A percentile compares a stretch with the other conserved stretches of the same genome.
Evolutionary conservation across 2,329 filamentous ascomycete species (phyloP).

Genomic region (Cladobotryum mycophilum): DNA sequence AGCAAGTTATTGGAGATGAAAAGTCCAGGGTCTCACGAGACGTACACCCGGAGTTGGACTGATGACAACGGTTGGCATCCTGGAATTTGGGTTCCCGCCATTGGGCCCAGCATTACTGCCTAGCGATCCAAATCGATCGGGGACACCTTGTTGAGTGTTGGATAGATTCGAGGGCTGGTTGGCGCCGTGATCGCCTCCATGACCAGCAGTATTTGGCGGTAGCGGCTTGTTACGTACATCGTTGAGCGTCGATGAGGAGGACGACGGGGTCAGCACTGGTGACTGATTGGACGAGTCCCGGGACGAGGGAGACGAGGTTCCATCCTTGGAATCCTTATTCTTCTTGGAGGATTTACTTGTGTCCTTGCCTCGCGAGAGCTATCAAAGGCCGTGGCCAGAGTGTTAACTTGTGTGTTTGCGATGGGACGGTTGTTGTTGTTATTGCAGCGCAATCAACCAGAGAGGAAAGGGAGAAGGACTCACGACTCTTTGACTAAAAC

Average conservation of each 20-base stretch:
- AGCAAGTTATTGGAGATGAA: neutral
- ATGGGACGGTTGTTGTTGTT: slow-evolving; percentile 20
- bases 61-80: slow-evolving; percentile 79
- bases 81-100: slow-evolving; percentile 26
- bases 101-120: slow-evolving; percentile 31
- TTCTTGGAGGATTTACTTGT: slow-evolving; percentile 77
- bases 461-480: slow-evolving; percentile 9
- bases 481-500: slow-evolving; percentile 85
- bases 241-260: slow-evolving; percentile 80
- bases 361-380: slow-evolving; percentile 90
- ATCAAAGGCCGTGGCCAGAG: slow-evolving; percentile 20
- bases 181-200: slow-evolving; percentile 37
- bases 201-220: slow-evolving; percentile 47
- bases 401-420: slow-evolving; percentile 13
- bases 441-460: neutral
- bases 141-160: slow-evolving; percentile 29
- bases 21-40: neutral
- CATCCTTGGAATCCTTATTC: slow-evolving; percentile 66
- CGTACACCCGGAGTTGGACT: slow-evolving; percentile 89
- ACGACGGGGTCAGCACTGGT: slow-evolving; percentile 70
- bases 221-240: slow-evolving; percentile 79
- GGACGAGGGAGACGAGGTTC: slow-evolving; percentile 71
- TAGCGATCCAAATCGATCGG: slow-evolving; percentile 37
- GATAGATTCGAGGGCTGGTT: slow-evolving; percentile 35
- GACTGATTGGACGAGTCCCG: slow-evolving; percentile 52